Conservation (phyloP, 1,284 basidiomycete species). For the Fomes fomentarius region DNA sequence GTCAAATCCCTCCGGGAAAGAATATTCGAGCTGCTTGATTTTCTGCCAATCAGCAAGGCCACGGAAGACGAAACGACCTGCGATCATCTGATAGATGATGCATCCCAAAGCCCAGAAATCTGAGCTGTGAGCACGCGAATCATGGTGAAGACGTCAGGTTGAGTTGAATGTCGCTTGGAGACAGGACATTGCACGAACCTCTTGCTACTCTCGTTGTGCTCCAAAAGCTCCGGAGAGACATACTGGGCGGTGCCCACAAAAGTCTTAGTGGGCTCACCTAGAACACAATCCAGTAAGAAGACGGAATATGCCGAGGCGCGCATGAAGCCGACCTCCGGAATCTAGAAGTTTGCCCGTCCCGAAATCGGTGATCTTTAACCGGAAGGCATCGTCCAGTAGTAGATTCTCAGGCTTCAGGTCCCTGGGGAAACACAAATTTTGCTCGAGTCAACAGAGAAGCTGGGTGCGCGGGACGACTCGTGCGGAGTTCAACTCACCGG, state of each 20-base stretch:
- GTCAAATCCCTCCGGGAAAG: constrained; percentile 76
- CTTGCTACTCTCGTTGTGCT: constrained; percentile 72
- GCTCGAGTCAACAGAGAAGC: constrained; percentile 4
- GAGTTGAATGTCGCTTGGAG: constrained; percentile 8
- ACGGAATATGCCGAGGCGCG: constrained; percentile 20
- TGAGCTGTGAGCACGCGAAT: constrained; percentile 53
- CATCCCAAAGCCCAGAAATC: constrained; percentile 99
- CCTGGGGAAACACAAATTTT: constrained; percentile 35
- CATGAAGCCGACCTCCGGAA: constrained; percentile 45
- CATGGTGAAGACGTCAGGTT: constrained; percentile 15
- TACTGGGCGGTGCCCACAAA: constrained; percentile 99
- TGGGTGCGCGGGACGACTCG: constrained; percentile 6
- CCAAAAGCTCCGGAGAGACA: constrained; percentile 90
- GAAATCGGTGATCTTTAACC: constrained; percentile 96
- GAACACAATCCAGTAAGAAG: constrained; percentile 18
- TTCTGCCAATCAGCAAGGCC: constrained; percentile 84
- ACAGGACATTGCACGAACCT: constrained; percentile 48
- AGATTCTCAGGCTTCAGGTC: constrained; percentile 96
- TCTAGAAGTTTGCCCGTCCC: constrained; percentile 92
- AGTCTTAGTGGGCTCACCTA: constrained; percentile 66
- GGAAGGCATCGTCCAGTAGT: constrained; percentile 81
- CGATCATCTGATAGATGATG: constrained; percentile 96
- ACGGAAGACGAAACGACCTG: constrained; percentile 90
- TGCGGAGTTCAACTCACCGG: constrained; percentile 49
- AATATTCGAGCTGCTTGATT: constrained; percentile 75